These are phyloP conservation scores for Solanum lycopersicoides DNA, from an alignment of 257 asterid genomes.

Conservation along the genomic window DNA sequence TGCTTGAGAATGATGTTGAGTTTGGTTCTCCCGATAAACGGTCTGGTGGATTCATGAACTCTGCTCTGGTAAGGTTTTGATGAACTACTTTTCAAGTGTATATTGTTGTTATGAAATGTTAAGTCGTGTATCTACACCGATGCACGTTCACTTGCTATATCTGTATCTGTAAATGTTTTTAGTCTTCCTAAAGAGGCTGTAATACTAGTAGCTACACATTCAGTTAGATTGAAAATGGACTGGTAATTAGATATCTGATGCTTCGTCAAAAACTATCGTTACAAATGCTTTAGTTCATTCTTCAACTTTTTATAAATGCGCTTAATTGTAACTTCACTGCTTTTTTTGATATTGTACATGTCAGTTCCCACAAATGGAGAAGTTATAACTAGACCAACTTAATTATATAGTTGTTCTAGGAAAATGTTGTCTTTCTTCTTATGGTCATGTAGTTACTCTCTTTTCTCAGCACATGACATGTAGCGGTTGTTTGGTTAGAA, in stretches of 20 bases:
- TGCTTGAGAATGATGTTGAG: slow-evolving; percentile 91
- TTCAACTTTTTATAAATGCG: not conserved
- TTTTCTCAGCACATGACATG: not conserved
- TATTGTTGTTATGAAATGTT: not conserved
- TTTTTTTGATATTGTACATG: not conserved
- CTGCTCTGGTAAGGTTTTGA: slow-evolving; percentile 78
- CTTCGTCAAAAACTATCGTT: not conserved
- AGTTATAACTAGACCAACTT: not conserved
- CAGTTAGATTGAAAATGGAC: not conserved
- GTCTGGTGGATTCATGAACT: slow-evolving; percentile 91
- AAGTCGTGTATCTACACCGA: not conserved
- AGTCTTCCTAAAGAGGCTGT: not conserved
- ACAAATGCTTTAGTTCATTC: not conserved
- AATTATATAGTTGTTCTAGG: not conserved
- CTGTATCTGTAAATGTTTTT: not conserved
- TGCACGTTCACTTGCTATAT: not conserved
- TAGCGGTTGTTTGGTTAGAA: not conserved
- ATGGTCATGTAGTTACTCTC: not conserved
- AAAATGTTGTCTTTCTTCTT: not conserved
- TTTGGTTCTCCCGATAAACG: slow-evolving; percentile 97
- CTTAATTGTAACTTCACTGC: not conserved
- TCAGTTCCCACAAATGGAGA: not conserved
- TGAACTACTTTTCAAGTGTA: not conserved
- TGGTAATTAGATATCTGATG: not conserved
- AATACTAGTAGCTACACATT: not conserved